A percentile compares a stretch with the other conserved stretches of the same genome.
phyloP scores from a whole-genome alignment of 768 basidiomycete species.

The Daedalea quercina region DNA sequence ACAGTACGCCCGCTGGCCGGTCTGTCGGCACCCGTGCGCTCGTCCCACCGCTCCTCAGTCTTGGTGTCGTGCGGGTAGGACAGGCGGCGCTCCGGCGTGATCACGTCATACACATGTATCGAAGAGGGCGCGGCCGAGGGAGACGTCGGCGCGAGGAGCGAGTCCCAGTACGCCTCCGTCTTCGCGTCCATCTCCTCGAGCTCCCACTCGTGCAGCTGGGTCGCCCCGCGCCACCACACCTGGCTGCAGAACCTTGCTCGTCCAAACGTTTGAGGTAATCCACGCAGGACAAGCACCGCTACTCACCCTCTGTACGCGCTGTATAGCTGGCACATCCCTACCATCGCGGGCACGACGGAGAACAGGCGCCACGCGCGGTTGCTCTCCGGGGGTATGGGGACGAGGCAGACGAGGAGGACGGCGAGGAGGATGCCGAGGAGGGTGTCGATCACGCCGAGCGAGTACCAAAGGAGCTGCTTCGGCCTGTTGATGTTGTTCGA shows the following conservation, averaged over 20 bases:
- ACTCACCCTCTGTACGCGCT: conserved; percentile 28
- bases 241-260: conserved; percentile 27
- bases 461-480: conserved; percentile 30
- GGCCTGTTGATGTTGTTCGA: conserved; percentile 30
- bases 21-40: no score
- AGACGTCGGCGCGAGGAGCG: not conserved
- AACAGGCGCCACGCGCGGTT: conserved; percentile 27
- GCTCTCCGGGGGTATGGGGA: not conserved
- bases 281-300: no score
- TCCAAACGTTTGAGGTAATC: no score
- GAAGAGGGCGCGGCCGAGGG: no score
- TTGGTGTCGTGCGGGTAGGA: no score
- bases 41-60: no score
- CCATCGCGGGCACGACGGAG: conserved; percentile 20
- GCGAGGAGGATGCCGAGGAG: conserved; percentile 23
- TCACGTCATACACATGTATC: no score
- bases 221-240: conserved; percentile 27
- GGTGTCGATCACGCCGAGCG: conserved; percentile 21
- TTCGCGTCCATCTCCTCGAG: conserved; percentile 27
- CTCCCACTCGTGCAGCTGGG: conserved; percentile 34
- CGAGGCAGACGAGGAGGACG: conserved; percentile 6
- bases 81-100: no score
- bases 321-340: conserved; percentile 29
- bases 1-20: no score
- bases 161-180: conserved; percentile 5